Base-by-base conservation (phyloP, 2,329 filamentous ascomycete genomes). In the Ceratocystis huliohia region DNA sequence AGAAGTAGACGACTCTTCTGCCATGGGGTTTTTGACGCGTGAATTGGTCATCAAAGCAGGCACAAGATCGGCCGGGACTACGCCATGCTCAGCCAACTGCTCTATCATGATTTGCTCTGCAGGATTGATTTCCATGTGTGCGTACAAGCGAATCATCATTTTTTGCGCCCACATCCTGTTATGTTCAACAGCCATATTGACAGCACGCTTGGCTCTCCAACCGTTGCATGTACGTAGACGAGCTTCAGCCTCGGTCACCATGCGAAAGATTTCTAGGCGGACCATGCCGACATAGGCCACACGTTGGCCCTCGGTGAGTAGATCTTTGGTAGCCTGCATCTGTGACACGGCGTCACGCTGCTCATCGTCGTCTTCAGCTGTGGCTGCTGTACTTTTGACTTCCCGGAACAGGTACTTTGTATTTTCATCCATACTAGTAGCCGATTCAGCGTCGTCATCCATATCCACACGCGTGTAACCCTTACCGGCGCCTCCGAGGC, bases 101-200 rank as follows among this genome's bases (percentile, higher is more conserved):
- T 99, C 94, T 70, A 99, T 96, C 94, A 99, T 99, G 74, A 99
- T 81, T 78, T 99, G 94, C 76, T 99, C 94, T 15, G 84, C 87
- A 25, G 87, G 80, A 72, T 87, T 91, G 72, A 99, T 95, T 68
- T 99, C 94, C 94, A 99, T 99, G 76, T 99, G 94, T 13, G 85
- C 80, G 74, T 97, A 99, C 13, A 99, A 75, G 28, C 93, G 85
- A 68, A 96, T 85, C 92, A 99, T 99, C 82, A 96, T 96, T 78
- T 95, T 95, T 75, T 99, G 94, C 66, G 89, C 86, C 93, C 93
- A 99, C 88, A 96, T 96, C 75, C 88, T 88, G 78, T 89, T 87
- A 45, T 86, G 84, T 74, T 96, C 94, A 10, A 85, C 78, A 0
- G 88, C 84, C 68, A 87, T 78, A 37, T 83, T 81, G 10, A 91